Evolutionary conservation across 2,329 filamentous ascomycete species (phyloP), one percentile per base, ranked within the genome.

Genomic region (Calonectria pseudoturangicola): DNA sequence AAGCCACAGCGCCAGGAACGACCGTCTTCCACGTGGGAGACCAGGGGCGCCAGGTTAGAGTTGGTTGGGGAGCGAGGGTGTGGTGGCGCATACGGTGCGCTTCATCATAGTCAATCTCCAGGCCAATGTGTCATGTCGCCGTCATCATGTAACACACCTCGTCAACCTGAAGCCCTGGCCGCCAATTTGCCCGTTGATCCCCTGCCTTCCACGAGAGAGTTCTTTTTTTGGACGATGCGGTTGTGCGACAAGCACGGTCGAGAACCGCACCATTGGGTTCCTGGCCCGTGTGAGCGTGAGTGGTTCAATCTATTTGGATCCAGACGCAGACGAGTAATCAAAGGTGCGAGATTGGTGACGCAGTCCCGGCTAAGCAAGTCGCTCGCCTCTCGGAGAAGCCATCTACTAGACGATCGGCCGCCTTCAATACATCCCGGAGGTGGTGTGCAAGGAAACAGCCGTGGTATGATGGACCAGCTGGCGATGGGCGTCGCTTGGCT

Each of bases 11-110:
- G 43, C 28, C 66, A 62, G 56, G 54, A 33, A 58, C 43, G n/a
- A 18, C 41, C 43, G 30, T 62, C 16, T 70, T 50, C 69, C 69
- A 71, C 69, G 69, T 71, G 70, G 65, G n/a, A 56, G 62, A 48
- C 70, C 70, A 72, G 70, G 70, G 69, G 65, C 65, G 13, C 21
- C 8, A n/a, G 41, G 45, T 64, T 25, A 71, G 43, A 45, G 51
- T 48, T 66, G 68, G 68, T 39, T 60, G 47, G 67, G 41, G 45
- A 21, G 63, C 33, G 54, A 68, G 58, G 47, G 58, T 64, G 69
- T 64, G 48, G 70, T 48, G 47, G 63, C 39, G 54, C 21, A 36
- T 60, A 21, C 54, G 39, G 54, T 60, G 54, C 30, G 36, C 15
- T 10, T 16, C 18, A 28, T 33, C 39, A 47, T 13, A 27, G 27